These are phyloP conservation scores for Catunica adiposa DNA, from an alignment of 2,329 filamentous ascomycete species.

Conservation along the genomic window DNA sequence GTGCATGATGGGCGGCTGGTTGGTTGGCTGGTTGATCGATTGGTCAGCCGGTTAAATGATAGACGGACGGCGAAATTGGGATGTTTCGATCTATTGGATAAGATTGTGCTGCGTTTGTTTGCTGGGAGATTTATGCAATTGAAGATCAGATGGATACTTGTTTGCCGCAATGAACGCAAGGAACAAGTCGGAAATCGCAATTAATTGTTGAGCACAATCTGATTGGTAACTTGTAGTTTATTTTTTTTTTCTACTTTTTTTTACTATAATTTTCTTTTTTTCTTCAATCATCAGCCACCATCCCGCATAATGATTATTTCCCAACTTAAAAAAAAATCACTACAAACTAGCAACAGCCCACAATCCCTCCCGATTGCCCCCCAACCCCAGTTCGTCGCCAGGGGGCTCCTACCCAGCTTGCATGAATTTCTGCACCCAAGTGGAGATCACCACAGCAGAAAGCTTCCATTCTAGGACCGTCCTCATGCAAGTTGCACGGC, in stretches of 20 bases:
- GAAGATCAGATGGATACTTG: too few relatives aligned
- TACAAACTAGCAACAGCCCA: too few relatives aligned
- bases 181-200: too few relatives aligned
- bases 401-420: background rate
- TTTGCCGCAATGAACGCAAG: too few relatives aligned
- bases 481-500: conserved; percentile 2
- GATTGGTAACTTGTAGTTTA: too few relatives aligned
- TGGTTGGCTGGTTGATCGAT: background rate
- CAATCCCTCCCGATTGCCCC: background rate
- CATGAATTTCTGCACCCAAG: background rate
- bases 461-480: background rate
- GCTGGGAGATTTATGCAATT: too few relatives aligned
- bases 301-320: background rate
- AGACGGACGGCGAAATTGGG: background rate
- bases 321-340: background rate
- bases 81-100: conserved; percentile 1
- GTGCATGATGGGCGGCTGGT: background rate
- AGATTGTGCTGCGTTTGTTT: too few relatives aligned
- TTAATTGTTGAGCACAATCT: too few relatives aligned
- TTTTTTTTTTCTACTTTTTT: too few relatives aligned
- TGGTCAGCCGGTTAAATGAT: background rate
- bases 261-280: too few relatives aligned
- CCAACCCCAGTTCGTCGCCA: background rate
- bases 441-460: background rate
- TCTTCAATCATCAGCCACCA: too few relatives aligned